These are phyloP conservation scores for Pseudocercospora crystallina DNA, from an alignment of 2,329 filamentous ascomycete genomes.

Conservation along the genomic window DNA sequence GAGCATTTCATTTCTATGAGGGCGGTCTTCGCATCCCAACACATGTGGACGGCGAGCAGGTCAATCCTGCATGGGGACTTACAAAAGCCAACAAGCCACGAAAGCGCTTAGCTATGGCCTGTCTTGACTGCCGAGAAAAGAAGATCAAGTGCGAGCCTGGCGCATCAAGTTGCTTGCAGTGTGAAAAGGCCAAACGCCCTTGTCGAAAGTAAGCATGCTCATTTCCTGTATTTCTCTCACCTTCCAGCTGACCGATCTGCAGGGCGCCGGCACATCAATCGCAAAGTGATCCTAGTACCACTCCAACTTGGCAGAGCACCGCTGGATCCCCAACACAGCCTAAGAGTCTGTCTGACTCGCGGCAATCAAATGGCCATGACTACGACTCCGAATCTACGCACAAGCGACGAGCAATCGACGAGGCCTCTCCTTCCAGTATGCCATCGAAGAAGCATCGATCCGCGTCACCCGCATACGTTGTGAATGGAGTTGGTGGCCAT, in stretches of 20 bases:
- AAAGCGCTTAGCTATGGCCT: conserved; percentile 89
- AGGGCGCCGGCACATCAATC: conserved; percentile 30
- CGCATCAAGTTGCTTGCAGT: conserved; percentile 82
- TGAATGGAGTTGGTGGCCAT: conserved; percentile 8
- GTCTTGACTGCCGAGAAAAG: conserved; percentile 89
- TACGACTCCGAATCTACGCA: conserved; percentile 23
- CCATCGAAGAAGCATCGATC: conserved; percentile 34
- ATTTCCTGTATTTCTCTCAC: not conserved
- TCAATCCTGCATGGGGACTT: conserved; percentile 90
- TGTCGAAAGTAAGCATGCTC: conserved; percentile 69
- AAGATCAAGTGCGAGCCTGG: conserved; percentile 97
- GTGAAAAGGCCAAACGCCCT: conserved; percentile 82
- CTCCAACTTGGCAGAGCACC: conserved; percentile 25
- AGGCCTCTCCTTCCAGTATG: conserved; percentile 21
- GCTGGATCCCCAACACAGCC: conserved; percentile 24
- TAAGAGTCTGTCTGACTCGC: conserved; percentile 22
- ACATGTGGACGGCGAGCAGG: conserved; percentile 74
- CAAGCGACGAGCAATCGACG: conserved; percentile 32
- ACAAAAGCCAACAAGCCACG: conserved; percentile 92
- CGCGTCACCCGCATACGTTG: conserved; percentile 24
- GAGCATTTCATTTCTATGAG: conserved; percentile 34
- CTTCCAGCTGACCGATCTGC: conserved; percentile 20
- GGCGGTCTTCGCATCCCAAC: conserved; percentile 34
- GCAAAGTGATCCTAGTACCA: conserved; percentile 24
- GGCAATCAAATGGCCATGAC: conserved; percentile 13